Conservation (phyloP, 768 basidiomycete species). For the Paxillus rubicundulus region DNA sequence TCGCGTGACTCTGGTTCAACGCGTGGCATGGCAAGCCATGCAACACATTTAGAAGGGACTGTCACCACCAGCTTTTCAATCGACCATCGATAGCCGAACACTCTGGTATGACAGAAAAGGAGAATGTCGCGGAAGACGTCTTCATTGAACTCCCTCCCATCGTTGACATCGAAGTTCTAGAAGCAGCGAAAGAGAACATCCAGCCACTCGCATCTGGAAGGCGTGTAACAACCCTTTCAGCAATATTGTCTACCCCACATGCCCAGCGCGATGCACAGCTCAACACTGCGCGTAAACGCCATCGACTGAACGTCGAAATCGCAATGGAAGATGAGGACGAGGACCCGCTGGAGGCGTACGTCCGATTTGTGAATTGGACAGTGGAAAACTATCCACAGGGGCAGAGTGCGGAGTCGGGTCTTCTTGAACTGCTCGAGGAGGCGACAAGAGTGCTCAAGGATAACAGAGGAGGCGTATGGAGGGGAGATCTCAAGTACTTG, state of each 20-base stretch:
- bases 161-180: constrained; percentile 78
- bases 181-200: constrained; percentile 85
- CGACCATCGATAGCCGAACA: not conserved
- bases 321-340: constrained; percentile 75
- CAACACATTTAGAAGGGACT: no score
- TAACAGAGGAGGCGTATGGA: constrained; percentile 70
- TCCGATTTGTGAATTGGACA: constrained; percentile 85
- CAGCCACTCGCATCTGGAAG: constrained; percentile 80
- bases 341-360: constrained; percentile 83
- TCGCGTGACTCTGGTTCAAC: constrained; percentile 20
- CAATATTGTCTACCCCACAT: constrained; percentile 73
- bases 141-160: constrained; percentile 44
- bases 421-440: constrained; percentile 91
- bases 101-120: constrained; percentile 17
- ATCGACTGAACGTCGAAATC: constrained; percentile 69
- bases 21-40: constrained; percentile 5
- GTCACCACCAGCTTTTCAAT: no score
- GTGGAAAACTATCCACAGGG: constrained; percentile 94
- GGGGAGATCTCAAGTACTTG: constrained; percentile 79
- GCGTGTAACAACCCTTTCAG: constrained; percentile 73
- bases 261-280: constrained; percentile 71
- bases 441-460: constrained; percentile 84
- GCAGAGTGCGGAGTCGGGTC: constrained; percentile 80
- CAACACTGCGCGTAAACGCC: constrained; percentile 58
- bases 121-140: constrained; percentile 40